Percentiles rank a stretch among this genome's conserved stretches.
Evolutionary conservation across 768 basidiomycete species (phyloP).

Genomic region (Gymnopilus dilepis): DNA sequence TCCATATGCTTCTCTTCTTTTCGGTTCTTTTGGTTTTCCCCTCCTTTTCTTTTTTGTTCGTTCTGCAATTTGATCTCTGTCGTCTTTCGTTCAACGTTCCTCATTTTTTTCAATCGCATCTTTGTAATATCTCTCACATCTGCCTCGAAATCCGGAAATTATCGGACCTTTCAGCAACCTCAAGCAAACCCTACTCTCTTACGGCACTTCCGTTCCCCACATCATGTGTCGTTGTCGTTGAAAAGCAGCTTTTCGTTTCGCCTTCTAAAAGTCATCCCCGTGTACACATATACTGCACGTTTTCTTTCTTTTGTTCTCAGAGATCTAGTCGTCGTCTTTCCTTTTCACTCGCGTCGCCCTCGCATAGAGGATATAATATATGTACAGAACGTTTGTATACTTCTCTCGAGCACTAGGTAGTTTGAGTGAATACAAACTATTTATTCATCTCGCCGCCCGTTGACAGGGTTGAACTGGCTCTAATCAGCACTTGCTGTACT

Average conservation of each 20-base stretch:
- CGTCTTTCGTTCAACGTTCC: neutral
- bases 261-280: neutral
- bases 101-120: slow-evolving; percentile 10
- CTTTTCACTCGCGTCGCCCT: neutral
- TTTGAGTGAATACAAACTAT: slow-evolving; percentile 21
- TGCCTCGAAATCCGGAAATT: neutral
- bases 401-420: neutral
- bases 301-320: neutral
- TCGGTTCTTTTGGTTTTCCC: slow-evolving; percentile 2
- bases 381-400: slow-evolving; percentile 5
- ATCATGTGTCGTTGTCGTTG: neutral
- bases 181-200: neutral
- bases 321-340: neutral
- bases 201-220: neutral
- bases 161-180: neutral
- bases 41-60: neutral
- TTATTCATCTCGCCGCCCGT: slow-evolving; percentile 16
- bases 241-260: slow-evolving; percentile 2
- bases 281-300: slow-evolving; percentile 16
- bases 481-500: neutral
- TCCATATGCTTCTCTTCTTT: neutral
- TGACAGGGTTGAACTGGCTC: neutral
- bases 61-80: neutral
- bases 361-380: neutral
- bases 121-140: slow-evolving; percentile 10